Evolutionary conservation across 371 early-diverging fungal species (phyloP), one percentile per base, ranked within the genome.

Genomic region (Actinomortierella ambigua): DNA sequence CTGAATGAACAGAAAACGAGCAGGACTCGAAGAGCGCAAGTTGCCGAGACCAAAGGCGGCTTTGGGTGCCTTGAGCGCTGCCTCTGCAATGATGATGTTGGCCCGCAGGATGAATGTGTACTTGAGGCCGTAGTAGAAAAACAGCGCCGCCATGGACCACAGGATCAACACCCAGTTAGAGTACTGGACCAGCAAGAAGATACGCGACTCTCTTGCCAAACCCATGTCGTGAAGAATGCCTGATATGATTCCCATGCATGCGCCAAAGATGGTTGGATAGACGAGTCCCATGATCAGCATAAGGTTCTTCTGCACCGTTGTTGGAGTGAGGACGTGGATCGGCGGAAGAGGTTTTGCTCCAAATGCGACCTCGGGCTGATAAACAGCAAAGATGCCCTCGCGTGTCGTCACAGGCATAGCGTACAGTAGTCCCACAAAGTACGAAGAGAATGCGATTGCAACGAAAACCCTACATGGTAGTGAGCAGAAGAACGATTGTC

Each of bases 381-480:
- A 73, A 18, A 73, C 75, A 0, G 75, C 75, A 60, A 73, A 73
- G 60, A 73, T 73, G 8, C 75, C 75, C 52, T 73, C 64, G 26
- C 75, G 67, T 2, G 75, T 67, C 26, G 75, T 73, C 8, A 73
- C 75, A 1, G 75, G 75, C 75, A 73, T 73, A n/a, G 75, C 75
- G 52, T 73, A 73, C n/a, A 73, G 51, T 3, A 73, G 54, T 4
- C 75, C 75, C 0, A 73, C 67, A 66, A 66, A 66, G 57, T 73
- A 73, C 1, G 75, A 47, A 3, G 63, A 62, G 55, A 73, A 67
- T 3, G 54, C 75, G 39, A 67, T 49, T n/a, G 67, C 55, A n/a
- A 73, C 57, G 1, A 71, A 42, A 26, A 62, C n/a, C 66, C 71
- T 65, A 46, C 6, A 34, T 6, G 11, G 11, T 34, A 4, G 34